Conservation (phyloP, 768 basidiomycete species). For the Scleroderma bovista region DNA sequence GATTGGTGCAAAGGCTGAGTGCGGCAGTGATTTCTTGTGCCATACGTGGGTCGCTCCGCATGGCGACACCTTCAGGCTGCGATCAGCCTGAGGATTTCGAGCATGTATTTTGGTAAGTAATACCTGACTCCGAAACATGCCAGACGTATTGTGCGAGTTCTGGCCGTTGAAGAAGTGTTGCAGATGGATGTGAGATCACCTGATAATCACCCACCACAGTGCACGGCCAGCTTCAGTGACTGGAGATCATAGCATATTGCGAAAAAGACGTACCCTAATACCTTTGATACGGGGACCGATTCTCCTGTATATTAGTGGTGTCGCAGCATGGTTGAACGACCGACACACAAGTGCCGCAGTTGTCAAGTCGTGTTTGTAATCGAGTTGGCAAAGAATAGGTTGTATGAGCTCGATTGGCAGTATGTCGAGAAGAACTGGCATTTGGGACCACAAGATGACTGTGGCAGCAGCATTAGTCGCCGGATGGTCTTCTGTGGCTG, state of each 20-base stretch:
- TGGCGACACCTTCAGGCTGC: constrained; percentile 24
- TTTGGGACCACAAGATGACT: neutral
- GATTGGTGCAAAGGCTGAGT: constrained; percentile 51
- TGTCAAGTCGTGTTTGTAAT: constrained; percentile 45
- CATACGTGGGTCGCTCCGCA: constrained; percentile 39
- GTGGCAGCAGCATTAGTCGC: too few species aligned
- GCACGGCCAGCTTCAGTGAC: constrained; percentile 1
- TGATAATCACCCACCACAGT: neutral
- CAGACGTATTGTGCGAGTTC: constrained; percentile 59
- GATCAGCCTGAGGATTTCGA: constrained; percentile 34
- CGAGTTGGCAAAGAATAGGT: constrained; percentile 48
- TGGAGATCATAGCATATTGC: neutral
- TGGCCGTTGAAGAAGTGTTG: constrained; percentile 51
- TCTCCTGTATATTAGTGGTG: constrained; percentile 54
- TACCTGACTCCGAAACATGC: constrained; percentile 61
- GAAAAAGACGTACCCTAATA: constrained; percentile 5
- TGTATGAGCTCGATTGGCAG: constrained; percentile 33
- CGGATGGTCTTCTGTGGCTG: too few species aligned
- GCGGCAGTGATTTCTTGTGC: constrained; percentile 44
- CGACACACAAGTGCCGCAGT: constrained; percentile 51
- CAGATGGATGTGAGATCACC: constrained; percentile 46
- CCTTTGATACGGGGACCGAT: constrained; percentile 49
- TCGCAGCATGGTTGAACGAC: constrained; percentile 50
- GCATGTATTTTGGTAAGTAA: constrained; percentile 9
- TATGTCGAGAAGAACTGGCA: constrained; percentile 1